Percentiles rank a stretch among this genome's conserved stretches.
phyloP scores from a whole-genome alignment of 805 yeast genomes.

The Lachancea mirantina region DNA sequence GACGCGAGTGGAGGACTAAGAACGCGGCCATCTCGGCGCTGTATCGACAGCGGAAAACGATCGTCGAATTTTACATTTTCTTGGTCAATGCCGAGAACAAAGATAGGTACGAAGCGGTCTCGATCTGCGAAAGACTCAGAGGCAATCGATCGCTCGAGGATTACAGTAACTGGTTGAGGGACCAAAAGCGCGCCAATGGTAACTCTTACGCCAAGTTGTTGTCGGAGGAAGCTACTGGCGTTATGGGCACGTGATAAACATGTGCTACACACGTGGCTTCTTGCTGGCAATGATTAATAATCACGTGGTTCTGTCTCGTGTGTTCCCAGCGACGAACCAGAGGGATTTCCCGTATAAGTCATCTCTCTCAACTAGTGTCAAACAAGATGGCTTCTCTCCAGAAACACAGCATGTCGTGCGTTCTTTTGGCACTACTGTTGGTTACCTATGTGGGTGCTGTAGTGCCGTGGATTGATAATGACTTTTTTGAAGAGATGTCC shows the following conservation, averaged over 20 bases:
- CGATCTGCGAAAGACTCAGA: constrained; percentile 17
- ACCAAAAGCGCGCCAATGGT: constrained; percentile 20
- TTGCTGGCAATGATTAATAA: no score
- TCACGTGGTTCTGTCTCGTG: no score
- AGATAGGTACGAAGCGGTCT: constrained; percentile 24
- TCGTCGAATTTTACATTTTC: constrained; percentile 27
- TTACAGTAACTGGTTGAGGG: constrained; percentile 11
- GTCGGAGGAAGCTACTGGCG: no score
- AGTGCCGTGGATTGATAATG: constrained; percentile 10
- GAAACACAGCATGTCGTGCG: no score
- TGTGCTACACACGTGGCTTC: background rate
- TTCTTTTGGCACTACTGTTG: no score
- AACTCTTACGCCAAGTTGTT: constrained; percentile 13
- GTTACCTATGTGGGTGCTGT: constrained; percentile 2
- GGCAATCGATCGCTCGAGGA: constrained; percentile 5
- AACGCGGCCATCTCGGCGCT: constrained; percentile 13
- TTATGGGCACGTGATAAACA: background rate
- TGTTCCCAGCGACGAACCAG: no score
- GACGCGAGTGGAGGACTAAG: constrained; percentile 24
- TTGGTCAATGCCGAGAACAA: constrained; percentile 20
- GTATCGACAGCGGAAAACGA: constrained; percentile 24
- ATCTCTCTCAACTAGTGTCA: no score
- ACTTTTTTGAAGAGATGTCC: constrained; percentile 3
- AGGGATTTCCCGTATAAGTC: no score
- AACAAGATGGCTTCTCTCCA: no score